Evolutionary conservation across 2,329 filamentous ascomycete genomes (phyloP), one percentile per base, ranked within the genome.

Genomic region (Rutstroemia sp.): DNA sequence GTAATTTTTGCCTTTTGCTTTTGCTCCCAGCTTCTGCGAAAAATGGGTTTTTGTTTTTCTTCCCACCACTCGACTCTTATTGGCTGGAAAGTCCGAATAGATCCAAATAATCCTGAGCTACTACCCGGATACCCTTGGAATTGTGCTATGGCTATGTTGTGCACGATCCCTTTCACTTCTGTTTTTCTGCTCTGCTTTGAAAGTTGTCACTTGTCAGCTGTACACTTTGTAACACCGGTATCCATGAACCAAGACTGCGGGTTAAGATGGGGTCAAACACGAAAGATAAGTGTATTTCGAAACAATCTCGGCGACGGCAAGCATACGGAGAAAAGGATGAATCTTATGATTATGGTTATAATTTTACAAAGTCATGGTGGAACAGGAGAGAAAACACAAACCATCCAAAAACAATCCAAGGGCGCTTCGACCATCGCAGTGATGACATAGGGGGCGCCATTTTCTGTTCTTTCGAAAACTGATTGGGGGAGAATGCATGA

Each of bases 401-500:
- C 19, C 23, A 23, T 23, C 23, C 23, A 23, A 23, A 23, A 16
- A 17, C 8, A 48, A 9, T 19, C 17, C 2, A 41, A 41, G 23
- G 14, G 19, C 42, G 19, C 10, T 45, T 19, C 10, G 8, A 10
- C 10, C 8, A 30, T 30, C 2, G 27, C 10, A 30, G 27, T 9
- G 27, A 30, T 30, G 27, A 45, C 19, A 45, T 45, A 19, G 19
- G 19, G 7, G 42, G 19, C n/a, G n/a, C 12, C 23, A 23, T 23
- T 23, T 23, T 23, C 23, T 23, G 23, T 23, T 45, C 17, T 10
- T 4, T 19, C 10, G 12, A 6, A 9, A 23, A 41, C 41, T 37
- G 12, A 30, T 42, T 54, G 45, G 45, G 30, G 25, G 30, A 49
- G 23, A 42, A 54, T 54, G 23, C 34, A 49, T 49, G 46, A 23